Base-by-base conservation (phyloP, 2,329 filamentous ascomycete genomes). In the Plenodomus tracheiphilus region DNA sequence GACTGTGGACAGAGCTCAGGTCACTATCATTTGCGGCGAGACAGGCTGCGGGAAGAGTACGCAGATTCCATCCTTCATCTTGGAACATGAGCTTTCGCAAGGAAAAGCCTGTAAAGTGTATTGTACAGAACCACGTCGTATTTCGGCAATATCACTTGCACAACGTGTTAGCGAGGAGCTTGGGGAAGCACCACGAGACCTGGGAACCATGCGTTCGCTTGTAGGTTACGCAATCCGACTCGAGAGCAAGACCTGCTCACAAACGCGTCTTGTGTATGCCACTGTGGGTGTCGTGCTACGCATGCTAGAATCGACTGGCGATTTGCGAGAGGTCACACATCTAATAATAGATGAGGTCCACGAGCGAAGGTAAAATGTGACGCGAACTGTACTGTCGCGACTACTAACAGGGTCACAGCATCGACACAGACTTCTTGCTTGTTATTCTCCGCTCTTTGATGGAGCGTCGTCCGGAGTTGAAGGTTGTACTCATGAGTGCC, bases 1-100 rank as follows among this genome's bases (percentile, higher is more conserved):
- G 20, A 83, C 89, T 2, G 86, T 99, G 22, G 86, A 90, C 39
- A 79, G 82, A 18, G 83, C 96, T 57, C 92, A 94, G 64, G 88
- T 96, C 9, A 86, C 94, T 9, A 97, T 99, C 51, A 84, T 99
- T 22, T 97, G 93, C 68, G 94, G 94, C 68, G 94, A 99, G 74
- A 99, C 94, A 2, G 94, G 94, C 59, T 97, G 88, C 69, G 94
- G 94, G 56, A 99, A 99, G 77, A 97, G 91, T 72, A 99, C 94
- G 0, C 94, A 99, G 65, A 88, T 97, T n/a, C 94, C 94, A 4
- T 87, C 92, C 0, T 97, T 95, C 67, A 83, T 99, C 45, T 78
- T 99, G 7, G 94, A 99, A 70, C 85, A 96, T 63, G 87, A 97
- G 65, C 81, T 99, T 41, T 83, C 85, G 2, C 83, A 87, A 54